phyloP scores from a whole-genome alignment of 768 basidiomycete species.

The Lactarius vividus region DNA sequence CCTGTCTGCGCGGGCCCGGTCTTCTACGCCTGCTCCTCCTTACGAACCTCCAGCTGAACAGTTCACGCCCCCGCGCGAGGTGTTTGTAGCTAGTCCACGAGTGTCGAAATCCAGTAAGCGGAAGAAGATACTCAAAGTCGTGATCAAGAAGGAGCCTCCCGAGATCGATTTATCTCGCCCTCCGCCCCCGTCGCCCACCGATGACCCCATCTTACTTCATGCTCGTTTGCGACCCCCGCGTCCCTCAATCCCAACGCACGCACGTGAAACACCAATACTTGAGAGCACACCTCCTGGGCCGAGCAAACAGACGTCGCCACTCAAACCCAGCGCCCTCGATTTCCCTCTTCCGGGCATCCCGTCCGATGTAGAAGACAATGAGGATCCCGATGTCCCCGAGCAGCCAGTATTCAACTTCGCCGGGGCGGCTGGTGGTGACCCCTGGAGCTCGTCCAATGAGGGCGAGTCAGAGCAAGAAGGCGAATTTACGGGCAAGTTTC shows the following conservation, averaged over 20 bases:
- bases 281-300: constrained; percentile 34
- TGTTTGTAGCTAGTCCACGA: constrained; percentile 41
- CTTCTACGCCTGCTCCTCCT: constrained; percentile 51
- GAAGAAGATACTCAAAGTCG: constrained; percentile 34
- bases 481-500: constrained; percentile 68
- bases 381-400: constrained; percentile 22
- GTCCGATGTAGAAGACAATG: constrained; percentile 26
- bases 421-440: constrained; percentile 10
- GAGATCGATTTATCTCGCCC: constrained; percentile 57
- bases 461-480: constrained; percentile 44
- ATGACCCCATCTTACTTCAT: constrained; percentile 68
- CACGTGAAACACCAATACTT: constrained; percentile 40
- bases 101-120: constrained; percentile 42
- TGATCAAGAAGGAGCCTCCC: constrained; percentile 62
- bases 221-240: constrained; percentile 37
- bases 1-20: constrained; percentile 37
- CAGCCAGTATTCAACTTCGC: constrained; percentile 30
- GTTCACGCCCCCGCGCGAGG: constrained; percentile 70
- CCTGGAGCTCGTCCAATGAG: constrained; percentile 29
- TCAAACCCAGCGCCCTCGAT: constrained; percentile 24
- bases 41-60: constrained; percentile 67
- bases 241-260: constrained; percentile 32
- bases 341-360: constrained; percentile 23
- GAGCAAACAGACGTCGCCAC: constrained; percentile 8
- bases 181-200: constrained; percentile 69